Conservation (phyloP, 2,329 filamentous ascomycete species). For the Botrytis aclada region DNA sequence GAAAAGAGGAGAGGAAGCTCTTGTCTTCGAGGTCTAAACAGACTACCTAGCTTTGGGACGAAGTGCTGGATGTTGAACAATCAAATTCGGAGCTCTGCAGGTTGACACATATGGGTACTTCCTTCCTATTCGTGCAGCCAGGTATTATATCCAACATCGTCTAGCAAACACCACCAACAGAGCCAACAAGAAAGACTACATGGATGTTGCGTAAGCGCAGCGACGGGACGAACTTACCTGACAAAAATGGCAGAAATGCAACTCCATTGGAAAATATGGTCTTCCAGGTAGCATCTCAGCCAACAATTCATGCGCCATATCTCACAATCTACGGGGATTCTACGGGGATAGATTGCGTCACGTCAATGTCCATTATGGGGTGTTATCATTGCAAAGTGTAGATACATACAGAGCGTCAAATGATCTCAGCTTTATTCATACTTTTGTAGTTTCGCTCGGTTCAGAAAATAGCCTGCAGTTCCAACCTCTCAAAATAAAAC, state of each 20-base stretch:
- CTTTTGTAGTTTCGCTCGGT: background rate
- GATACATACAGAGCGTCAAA: background rate
- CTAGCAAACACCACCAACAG: background rate
- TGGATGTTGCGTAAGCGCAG: background rate
- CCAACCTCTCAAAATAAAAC: background rate
- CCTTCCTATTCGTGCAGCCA: background rate
- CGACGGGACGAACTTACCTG: background rate
- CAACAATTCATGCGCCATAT: background rate
- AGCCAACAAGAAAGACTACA: background rate
- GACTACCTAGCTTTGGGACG: background rate
- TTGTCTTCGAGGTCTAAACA: background rate
- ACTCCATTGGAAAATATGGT: background rate
- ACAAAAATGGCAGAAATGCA: background rate
- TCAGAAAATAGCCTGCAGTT: background rate
- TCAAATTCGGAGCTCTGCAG: background rate
- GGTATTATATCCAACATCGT: background rate
- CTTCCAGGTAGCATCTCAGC: background rate
- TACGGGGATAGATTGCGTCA: background rate
- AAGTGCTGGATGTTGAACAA: background rate
- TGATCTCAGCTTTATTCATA: background rate
- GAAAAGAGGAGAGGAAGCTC: conserved; percentile 36
- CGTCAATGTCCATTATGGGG: background rate
- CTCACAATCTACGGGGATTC: background rate
- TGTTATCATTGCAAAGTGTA: background rate
- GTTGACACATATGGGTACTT: background rate